Evolutionary conservation across 208 protist genomes (phyloP).

Genomic region (Leishmania gerbilli): DNA sequence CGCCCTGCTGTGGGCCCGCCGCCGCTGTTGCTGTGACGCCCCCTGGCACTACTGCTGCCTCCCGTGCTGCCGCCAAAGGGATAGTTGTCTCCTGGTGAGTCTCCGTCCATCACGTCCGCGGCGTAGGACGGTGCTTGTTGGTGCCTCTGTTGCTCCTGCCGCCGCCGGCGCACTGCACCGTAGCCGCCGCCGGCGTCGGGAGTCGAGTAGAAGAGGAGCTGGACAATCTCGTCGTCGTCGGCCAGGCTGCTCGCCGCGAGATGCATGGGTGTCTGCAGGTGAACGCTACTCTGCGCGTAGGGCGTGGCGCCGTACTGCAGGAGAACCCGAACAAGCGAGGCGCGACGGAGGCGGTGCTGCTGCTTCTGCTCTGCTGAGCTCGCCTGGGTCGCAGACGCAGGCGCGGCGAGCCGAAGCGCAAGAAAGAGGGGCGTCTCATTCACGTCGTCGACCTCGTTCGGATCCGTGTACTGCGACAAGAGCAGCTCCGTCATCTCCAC

Average conservation of each 20-base stretch:
- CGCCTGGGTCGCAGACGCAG: background rate
- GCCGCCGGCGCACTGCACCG: slow-evolving; percentile 6
- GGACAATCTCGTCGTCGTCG: slow-evolving; percentile 29
- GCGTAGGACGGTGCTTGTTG: background rate
- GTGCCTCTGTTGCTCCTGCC: background rate
- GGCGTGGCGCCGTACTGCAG: slow-evolving; percentile 50
- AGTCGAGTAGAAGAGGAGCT: slow-evolving; percentile 39
- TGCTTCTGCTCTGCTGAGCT: background rate
- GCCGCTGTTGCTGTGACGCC: background rate
- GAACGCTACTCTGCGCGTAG: slow-evolving; percentile 51
- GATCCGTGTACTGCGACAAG: slow-evolving; percentile 69
- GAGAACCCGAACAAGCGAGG: slow-evolving; percentile 46
- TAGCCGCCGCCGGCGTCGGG: background rate
- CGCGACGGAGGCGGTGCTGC: slow-evolving; percentile 6
- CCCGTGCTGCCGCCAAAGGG: background rate
- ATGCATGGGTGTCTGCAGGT: slow-evolving; percentile 67
- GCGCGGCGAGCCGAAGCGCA: slow-evolving; percentile 22
- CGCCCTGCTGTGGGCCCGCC: background rate
- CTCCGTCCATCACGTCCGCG: background rate
- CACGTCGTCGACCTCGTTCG: slow-evolving; percentile 59
- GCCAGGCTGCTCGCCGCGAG: slow-evolving; percentile 44
- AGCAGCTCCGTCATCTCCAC: slow-evolving; percentile 45
- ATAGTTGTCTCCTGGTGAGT: background rate
- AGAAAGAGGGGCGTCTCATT: slow-evolving; percentile 73
- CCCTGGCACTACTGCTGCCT: background rate